These are phyloP conservation scores for Triglochin maritima DNA, from an alignment of 106 monocot genomes.

Conservation along the genomic window DNA sequence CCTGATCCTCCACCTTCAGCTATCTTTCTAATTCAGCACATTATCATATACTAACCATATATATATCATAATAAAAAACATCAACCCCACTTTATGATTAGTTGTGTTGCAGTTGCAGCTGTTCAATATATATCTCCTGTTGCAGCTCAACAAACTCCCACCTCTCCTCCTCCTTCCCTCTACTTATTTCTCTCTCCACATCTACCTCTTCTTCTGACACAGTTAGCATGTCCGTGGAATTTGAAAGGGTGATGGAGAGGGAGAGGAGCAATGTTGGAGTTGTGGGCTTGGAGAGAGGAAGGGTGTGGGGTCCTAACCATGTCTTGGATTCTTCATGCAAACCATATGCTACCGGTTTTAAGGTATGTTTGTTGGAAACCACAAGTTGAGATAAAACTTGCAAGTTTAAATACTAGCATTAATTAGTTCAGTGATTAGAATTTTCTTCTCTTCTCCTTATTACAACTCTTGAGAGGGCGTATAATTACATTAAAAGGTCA, in stretches of 20 bases:
- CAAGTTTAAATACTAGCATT: too few species aligned
- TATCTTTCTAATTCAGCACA: too few species aligned
- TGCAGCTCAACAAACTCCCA: slow-evolving; percentile 6
- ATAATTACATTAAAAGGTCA: too few species aligned
- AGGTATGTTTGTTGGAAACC: background rate
- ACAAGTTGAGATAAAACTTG: too few species aligned
- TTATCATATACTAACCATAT: too few species aligned
- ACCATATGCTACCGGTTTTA: background rate
- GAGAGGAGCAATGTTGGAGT: background rate
- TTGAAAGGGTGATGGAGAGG: background rate
- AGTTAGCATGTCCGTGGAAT: background rate
- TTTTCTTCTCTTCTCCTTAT: too few species aligned
- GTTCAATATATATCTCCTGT: background rate
- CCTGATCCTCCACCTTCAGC: too few species aligned
- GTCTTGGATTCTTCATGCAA: background rate
- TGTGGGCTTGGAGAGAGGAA: background rate
- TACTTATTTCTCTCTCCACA: background rate
- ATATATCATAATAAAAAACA: too few species aligned
- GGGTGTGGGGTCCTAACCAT: background rate
- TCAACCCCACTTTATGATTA: background rate
- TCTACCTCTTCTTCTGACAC: background rate
- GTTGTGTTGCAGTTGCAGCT: slow-evolving; percentile 5
- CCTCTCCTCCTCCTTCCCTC: background rate
- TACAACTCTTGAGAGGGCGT: too few species aligned
- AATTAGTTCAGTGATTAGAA: too few species aligned